phyloP scores from a whole-genome alignment of 306 rosid species.

The Cajanus cajan region DNA sequence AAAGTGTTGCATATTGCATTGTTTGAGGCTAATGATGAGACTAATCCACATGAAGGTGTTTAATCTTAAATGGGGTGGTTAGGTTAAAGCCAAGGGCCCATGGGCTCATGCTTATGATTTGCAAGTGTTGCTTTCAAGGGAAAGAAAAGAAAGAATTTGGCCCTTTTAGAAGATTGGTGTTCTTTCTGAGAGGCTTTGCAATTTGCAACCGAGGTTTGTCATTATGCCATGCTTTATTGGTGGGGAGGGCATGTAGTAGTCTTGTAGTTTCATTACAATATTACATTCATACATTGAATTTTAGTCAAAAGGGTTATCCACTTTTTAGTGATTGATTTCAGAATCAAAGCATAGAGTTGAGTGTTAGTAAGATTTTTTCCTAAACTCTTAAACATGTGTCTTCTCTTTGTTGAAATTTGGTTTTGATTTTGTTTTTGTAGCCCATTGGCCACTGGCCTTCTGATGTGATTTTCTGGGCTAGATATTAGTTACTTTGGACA shows the following conservation, averaged over 20 bases:
- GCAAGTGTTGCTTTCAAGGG: constrained; percentile 40
- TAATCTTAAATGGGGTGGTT: constrained; percentile 41
- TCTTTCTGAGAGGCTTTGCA: constrained; percentile 35
- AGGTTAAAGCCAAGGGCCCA: constrained; percentile 42
- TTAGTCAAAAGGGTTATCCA: constrained; percentile 27
- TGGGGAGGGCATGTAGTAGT: constrained; percentile 16
- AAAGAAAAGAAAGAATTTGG: too few species aligned
- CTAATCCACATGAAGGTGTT: constrained; percentile 20
- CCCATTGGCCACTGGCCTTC: background rate
- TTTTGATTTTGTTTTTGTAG: constrained; percentile 21
- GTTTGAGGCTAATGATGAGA: constrained; percentile 30
- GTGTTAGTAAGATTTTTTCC: constrained; percentile 23
- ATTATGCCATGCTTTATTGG: constrained; percentile 26
- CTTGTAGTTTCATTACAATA: background rate
- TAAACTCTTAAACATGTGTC: constrained; percentile 12
- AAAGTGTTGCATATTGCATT: background rate
- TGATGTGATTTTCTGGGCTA: constrained; percentile 8
- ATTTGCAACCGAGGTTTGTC: constrained; percentile 36
- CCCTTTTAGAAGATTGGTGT: constrained; percentile 38
- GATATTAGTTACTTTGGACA: background rate
- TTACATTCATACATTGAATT: constrained; percentile 2
- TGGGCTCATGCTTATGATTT: constrained; percentile 48
- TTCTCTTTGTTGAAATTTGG: constrained; percentile 27
- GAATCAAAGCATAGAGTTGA: constrained; percentile 12
- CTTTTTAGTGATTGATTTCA: constrained; percentile 32